Percentiles rank a stretch among this genome's conserved stretches.
Evolutionary conservation across 352 stramenopile genomes (phyloP).

Genomic region (Elongisporangium undulatum): DNA sequence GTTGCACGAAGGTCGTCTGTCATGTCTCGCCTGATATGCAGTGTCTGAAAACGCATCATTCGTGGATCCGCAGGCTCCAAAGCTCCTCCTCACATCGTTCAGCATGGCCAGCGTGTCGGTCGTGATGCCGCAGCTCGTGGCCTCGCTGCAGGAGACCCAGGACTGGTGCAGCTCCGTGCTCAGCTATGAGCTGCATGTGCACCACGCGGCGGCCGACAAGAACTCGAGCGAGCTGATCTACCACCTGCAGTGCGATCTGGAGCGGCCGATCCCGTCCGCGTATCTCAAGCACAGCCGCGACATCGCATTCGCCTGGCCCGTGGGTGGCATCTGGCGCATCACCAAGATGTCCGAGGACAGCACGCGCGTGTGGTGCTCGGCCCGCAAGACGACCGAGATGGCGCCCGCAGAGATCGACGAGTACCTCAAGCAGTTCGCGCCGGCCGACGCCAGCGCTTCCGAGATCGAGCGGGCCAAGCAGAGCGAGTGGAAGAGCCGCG

Average conservation of each 20-base stretch:
- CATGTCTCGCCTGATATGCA: no score
- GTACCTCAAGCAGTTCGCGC: slow-evolving; percentile 9
- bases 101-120: no score
- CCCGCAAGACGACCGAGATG: slow-evolving; percentile 23
- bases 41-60: no score
- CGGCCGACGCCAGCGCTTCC: no score
- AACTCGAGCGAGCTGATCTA: slow-evolving; percentile 18
- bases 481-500: neutral
- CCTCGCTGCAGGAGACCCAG: slow-evolving; percentile 10
- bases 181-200: slow-evolving; percentile 13
- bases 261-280: slow-evolving; percentile 14
- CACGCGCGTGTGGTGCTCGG: slow-evolving; percentile 12
- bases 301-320: slow-evolving; percentile 13
- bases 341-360: slow-evolving; percentile 5
- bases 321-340: slow-evolving; percentile 26
- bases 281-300: slow-evolving; percentile 8
- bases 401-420: slow-evolving; percentile 6
- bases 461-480: neutral
- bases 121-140: no score
- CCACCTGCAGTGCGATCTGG: slow-evolving; percentile 18
- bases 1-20: no score
- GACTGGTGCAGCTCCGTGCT: slow-evolving; percentile 23
- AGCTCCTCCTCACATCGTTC: no score
- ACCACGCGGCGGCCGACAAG: slow-evolving; percentile 20
- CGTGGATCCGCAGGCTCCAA: no score